Conservation (phyloP, 306 rosid species). For the Clitoria ternatea region DNA sequence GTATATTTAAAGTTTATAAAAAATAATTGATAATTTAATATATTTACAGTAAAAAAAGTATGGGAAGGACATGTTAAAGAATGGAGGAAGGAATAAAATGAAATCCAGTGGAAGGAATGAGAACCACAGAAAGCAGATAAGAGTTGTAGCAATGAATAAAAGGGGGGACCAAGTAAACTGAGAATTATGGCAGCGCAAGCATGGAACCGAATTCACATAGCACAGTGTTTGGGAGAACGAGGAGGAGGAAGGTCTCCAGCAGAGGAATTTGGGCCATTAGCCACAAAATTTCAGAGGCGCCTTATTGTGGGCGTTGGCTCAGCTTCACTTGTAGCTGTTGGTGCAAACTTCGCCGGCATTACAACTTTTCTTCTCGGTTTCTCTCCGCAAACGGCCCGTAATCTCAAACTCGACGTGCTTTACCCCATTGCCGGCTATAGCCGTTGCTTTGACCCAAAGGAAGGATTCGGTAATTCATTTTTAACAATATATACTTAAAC, state of each 20-base stretch:
- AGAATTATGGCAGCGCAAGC: constrained; percentile 45
- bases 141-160: no score
- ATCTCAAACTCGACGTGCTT: constrained; percentile 62
- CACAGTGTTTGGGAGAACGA: constrained; percentile 29
- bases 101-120: not conserved
- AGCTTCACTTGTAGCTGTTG: constrained; percentile 77
- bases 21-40: no score
- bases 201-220: constrained; percentile 28
- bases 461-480: constrained; percentile 69
- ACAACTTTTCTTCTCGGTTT: constrained; percentile 71
- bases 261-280: constrained; percentile 54
- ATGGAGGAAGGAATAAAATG: not conserved
- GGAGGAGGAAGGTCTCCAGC: constrained; percentile 36
- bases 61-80: no score
- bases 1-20: no score
- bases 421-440: constrained; percentile 72
- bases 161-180: no score
- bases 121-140: constrained; percentile 36
- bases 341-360: constrained; percentile 75
- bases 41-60: no score
- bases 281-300: constrained; percentile 53
- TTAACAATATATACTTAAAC: no score
- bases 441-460: constrained; percentile 70
- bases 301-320: constrained; percentile 63
- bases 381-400: constrained; percentile 61